Conservation (phyloP, 2,329 filamentous ascomycete species). For the Penicillium psychrosexuale region DNA sequence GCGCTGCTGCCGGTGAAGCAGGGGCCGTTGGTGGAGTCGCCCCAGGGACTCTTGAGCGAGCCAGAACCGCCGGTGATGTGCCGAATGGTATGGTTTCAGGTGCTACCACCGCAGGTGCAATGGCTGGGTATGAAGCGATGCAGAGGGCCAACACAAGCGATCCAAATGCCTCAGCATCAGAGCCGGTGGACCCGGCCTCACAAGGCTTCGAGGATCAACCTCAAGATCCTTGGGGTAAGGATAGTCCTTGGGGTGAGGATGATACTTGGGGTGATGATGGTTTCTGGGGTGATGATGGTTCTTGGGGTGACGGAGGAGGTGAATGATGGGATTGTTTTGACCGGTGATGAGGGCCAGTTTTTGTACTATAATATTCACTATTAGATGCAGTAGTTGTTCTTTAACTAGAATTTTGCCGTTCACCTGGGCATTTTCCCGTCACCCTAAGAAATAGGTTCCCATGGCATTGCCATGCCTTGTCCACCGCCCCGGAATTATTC, state of each 20-base stretch:
- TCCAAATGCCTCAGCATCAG: constrained; percentile 13
- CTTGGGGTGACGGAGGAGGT: constrained; percentile 14
- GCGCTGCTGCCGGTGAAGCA: constrained; percentile 39
- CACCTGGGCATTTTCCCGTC: not conserved
- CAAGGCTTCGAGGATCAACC: constrained; percentile 24
- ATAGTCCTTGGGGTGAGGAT: constrained; percentile 19
- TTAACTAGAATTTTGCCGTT: not conserved
- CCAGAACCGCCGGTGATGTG: constrained; percentile 43
- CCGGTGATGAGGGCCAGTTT: constrained; percentile 20
- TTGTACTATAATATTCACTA: not conserved
- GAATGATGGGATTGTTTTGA: constrained; percentile 23
- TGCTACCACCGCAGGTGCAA: constrained; percentile 54
- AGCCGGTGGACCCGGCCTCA: constrained; percentile 6
- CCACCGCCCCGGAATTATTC: constrained; percentile 13
- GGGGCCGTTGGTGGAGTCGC: constrained; percentile 38
- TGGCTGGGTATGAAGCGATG: constrained; percentile 64
- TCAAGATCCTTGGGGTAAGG: constrained; percentile 22
- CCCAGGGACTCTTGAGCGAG: constrained; percentile 31
- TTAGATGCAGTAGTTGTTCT: not conserved
- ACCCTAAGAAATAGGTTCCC: not conserved
- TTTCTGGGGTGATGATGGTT: constrained; percentile 8
- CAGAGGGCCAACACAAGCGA: constrained; percentile 48
- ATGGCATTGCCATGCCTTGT: not conserved
- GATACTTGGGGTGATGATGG: constrained; percentile 14
- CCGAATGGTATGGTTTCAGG: constrained; percentile 44